A percentile compares a stretch with the other conserved stretches of the same genome.
phyloP scores from a whole-genome alignment of 2,329 filamentous ascomycete genomes.

The Alternaria brassicae region DNA sequence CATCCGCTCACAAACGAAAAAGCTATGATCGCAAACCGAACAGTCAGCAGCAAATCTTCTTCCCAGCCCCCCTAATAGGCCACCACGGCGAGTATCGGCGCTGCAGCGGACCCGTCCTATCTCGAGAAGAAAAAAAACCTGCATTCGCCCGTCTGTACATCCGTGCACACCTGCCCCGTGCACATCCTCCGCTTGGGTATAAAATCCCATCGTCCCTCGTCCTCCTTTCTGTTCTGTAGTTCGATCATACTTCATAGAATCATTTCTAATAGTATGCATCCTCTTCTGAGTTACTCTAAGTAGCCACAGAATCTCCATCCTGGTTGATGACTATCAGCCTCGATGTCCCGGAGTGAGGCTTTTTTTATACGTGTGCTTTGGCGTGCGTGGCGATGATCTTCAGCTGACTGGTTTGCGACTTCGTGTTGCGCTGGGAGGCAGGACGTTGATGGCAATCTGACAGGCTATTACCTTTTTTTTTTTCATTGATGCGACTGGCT shows the following conservation, averaged over 20 bases:
- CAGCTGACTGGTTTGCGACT: conserved; percentile 73
- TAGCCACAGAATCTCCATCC: conserved; percentile 89
- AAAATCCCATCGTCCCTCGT: background rate
- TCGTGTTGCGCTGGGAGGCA: conserved; percentile 78
- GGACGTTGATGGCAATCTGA: conserved; percentile 87
- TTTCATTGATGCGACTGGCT: conserved; percentile 46
- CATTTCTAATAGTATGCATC: conserved; percentile 94
- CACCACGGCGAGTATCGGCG: background rate
- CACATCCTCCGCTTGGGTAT: background rate
- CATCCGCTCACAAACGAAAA: background rate
- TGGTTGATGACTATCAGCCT: conserved; percentile 90
- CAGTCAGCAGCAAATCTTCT: background rate
- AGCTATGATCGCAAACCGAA: background rate
- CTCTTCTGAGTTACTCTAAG: conserved; percentile 88
- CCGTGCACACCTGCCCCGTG: conserved; percentile 20
- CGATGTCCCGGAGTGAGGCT: conserved; percentile 87
- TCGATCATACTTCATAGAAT: conserved; percentile 37
- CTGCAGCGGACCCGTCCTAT: background rate
- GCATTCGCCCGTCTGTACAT: background rate
- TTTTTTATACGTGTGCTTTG: conserved; percentile 69
- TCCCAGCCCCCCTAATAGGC: background rate
- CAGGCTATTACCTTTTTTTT: conserved; percentile 60
- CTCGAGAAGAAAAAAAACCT: background rate
- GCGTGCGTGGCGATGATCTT: conserved; percentile 97
- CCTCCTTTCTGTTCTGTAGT: background rate